These are phyloP conservation scores for Trypanosoma rangeli DNA, from an alignment of 208 protist species.

Conservation along the genomic window DNA sequence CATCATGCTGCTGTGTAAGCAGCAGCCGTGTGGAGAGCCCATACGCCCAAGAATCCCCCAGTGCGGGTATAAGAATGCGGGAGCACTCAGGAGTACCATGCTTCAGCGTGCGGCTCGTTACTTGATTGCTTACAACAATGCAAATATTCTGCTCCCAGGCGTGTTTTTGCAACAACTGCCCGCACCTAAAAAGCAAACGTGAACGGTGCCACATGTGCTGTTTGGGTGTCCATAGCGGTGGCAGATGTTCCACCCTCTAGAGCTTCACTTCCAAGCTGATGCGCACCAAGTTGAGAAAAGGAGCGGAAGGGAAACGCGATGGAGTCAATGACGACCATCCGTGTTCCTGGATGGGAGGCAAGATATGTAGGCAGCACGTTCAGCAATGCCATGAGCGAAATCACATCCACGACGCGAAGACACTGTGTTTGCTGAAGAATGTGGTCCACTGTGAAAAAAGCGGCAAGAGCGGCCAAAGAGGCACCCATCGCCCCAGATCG, in stretches of 20 bases:
- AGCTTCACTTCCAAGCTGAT: slow-evolving; percentile 1
- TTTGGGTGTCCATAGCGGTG: neutral
- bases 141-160: slow-evolving; percentile 45
- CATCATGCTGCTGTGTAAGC: slow-evolving; percentile 69
- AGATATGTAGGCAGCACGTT: slow-evolving; percentile 41
- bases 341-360: slow-evolving; percentile 20
- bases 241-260: neutral
- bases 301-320: slow-evolving; percentile 84
- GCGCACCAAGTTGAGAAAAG: slow-evolving; percentile 6
- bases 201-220: slow-evolving; percentile 40
- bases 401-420: slow-evolving; percentile 59
- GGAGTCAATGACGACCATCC: slow-evolving; percentile 86
- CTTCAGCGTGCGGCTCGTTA: slow-evolving; percentile 55
- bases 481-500: neutral
- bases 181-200: slow-evolving; percentile 62
- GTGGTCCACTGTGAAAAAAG: slow-evolving; percentile 43
- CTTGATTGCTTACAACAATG: slow-evolving; percentile 87
- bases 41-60: slow-evolving; percentile 75
- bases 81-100: neutral
- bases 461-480: slow-evolving; percentile 1
- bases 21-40: slow-evolving; percentile 54
- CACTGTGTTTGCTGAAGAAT: slow-evolving; percentile 70
- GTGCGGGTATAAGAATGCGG: slow-evolving; percentile 54
- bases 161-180: slow-evolving; percentile 46
- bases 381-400: slow-evolving; percentile 59